phyloP scores from a whole-genome alignment of 352 stramenopile genomes.

The Lagenidium giganteum region DNA sequence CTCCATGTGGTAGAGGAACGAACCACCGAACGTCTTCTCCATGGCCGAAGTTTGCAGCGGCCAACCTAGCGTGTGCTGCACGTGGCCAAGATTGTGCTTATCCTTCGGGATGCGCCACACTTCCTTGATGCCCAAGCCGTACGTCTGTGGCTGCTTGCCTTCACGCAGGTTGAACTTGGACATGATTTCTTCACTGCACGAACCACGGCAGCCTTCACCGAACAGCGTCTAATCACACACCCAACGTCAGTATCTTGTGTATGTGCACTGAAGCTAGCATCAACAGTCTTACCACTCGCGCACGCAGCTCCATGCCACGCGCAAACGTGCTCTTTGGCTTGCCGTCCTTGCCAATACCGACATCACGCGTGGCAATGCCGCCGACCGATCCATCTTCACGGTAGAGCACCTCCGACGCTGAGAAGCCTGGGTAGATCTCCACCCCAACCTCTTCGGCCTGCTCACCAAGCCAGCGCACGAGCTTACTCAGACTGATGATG shows the following conservation, averaged over 20 bases:
- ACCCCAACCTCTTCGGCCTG: conserved; percentile 97
- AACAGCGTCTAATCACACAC: conserved; percentile 90
- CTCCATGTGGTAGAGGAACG: conserved; percentile 99
- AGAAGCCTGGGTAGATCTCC: conserved; percentile 99
- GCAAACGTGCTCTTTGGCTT: conserved; percentile 96
- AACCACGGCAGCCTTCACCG: conserved; percentile 96
- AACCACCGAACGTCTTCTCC: conserved; percentile 96
- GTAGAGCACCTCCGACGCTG: conserved; percentile 91
- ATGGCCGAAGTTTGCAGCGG: conserved; percentile 90
- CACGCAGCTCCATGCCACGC: conserved; percentile 96
- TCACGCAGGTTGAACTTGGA: conserved; percentile 94
- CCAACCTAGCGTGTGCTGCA: conserved; percentile 99
- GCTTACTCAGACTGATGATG: conserved; percentile 95
- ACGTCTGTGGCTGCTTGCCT: conserved; percentile 92
- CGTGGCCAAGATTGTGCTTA: conserved; percentile 90
- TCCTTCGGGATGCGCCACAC: conserved; percentile 90
- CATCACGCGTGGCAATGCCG: conserved; percentile 98
- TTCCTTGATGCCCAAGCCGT: conserved; percentile 99
- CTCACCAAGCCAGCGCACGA: conserved; percentile 95
- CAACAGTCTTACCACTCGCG: conserved; percentile 41
- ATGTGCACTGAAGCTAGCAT: too few species aligned
- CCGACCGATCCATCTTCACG: conserved; percentile 75
- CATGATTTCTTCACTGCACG: conserved; percentile 96
- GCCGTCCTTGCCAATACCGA: conserved; percentile 97
- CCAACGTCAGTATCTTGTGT: too few species aligned